phyloP scores from a whole-genome alignment of 345 rosid species.

The Ailanthus altissimus region DNA sequence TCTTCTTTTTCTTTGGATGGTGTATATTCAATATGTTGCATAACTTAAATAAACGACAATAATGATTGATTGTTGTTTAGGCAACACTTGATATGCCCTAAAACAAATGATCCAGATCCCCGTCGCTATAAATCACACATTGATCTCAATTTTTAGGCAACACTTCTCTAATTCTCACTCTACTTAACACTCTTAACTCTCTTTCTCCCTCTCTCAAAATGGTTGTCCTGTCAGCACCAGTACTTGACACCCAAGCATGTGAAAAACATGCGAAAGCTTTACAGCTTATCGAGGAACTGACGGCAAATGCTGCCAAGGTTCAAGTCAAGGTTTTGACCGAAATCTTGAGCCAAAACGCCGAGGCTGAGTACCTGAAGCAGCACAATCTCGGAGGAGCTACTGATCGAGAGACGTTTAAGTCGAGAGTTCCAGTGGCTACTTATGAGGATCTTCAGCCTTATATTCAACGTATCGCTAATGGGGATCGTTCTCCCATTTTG shows the following conservation, averaged over 20 bases:
- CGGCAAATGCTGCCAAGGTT: slow-evolving; percentile 57
- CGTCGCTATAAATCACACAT: too few relatives aligned
- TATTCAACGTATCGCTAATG: slow-evolving; percentile 89
- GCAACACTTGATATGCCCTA: too few relatives aligned
- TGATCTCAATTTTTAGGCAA: too few relatives aligned
- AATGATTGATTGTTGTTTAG: too few relatives aligned
- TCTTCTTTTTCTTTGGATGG: too few relatives aligned
- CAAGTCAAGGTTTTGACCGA: slow-evolving; percentile 60
- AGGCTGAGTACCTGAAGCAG: neutral
- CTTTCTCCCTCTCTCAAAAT: too few relatives aligned
- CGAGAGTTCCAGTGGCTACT: slow-evolving; percentile 43
- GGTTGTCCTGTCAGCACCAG: slow-evolving; percentile 45
- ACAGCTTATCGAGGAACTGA: slow-evolving; percentile 67
- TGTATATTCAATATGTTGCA: too few relatives aligned
- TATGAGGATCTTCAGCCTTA: slow-evolving; percentile 72
- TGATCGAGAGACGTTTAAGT: slow-evolving; percentile 64
- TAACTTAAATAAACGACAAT: too few relatives aligned
- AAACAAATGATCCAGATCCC: too few relatives aligned
- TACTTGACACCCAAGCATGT: slow-evolving; percentile 62
- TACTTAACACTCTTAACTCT: too few relatives aligned
- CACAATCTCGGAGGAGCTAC: slow-evolving; percentile 48
- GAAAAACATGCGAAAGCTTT: slow-evolving; percentile 74
- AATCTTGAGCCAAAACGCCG: slow-evolving; percentile 39
- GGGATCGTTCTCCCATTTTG: slow-evolving; percentile 79
- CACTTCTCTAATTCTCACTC: too few relatives aligned